phyloP scores from a whole-genome alignment of 2,329 filamentous ascomycete species.

The Lecanosticta acicola region DNA sequence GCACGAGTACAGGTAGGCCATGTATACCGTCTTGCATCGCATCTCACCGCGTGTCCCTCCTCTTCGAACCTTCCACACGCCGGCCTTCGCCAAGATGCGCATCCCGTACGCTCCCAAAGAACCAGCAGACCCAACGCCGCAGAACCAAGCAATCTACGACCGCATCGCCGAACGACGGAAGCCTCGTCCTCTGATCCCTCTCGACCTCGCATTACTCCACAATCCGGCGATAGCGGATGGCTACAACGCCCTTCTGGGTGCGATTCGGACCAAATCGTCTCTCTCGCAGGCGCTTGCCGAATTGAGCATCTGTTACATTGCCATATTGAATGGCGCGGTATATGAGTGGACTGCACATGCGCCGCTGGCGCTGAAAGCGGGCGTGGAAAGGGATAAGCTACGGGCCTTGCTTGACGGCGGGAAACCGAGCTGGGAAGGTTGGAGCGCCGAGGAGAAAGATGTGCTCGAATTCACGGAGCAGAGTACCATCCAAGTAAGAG shows the following conservation, averaged over 20 bases:
- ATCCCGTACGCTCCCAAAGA: constrained; percentile 59
- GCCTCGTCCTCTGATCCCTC: constrained; percentile 64
- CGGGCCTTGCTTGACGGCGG: constrained; percentile 24
- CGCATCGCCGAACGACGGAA: constrained; percentile 61
- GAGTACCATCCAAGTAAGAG: constrained; percentile 29
- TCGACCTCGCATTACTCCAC: constrained; percentile 74
- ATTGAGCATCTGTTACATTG: constrained; percentile 34
- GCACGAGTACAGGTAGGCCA: background rate
- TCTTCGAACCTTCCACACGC: background rate
- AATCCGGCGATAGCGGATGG: constrained; percentile 69
- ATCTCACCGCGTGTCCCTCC: background rate
- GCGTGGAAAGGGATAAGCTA: constrained; percentile 22
- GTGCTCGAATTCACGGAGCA: constrained; percentile 33
- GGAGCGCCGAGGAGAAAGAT: constrained; percentile 29
- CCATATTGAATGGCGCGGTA: constrained; percentile 32
- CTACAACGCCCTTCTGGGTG: constrained; percentile 64
- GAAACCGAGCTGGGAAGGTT: constrained; percentile 11
- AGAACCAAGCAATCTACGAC: constrained; percentile 48
- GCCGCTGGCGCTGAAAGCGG: constrained; percentile 30
- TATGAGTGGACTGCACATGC: constrained; percentile 36
- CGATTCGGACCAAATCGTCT: constrained; percentile 33
- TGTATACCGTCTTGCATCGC: background rate
- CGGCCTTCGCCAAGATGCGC: constrained; percentile 51
- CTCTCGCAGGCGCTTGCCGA: constrained; percentile 30
- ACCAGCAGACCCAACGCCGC: constrained; percentile 47